Conservation (phyloP, 257 asterid genomes). For the Marsdenia floribunda region DNA sequence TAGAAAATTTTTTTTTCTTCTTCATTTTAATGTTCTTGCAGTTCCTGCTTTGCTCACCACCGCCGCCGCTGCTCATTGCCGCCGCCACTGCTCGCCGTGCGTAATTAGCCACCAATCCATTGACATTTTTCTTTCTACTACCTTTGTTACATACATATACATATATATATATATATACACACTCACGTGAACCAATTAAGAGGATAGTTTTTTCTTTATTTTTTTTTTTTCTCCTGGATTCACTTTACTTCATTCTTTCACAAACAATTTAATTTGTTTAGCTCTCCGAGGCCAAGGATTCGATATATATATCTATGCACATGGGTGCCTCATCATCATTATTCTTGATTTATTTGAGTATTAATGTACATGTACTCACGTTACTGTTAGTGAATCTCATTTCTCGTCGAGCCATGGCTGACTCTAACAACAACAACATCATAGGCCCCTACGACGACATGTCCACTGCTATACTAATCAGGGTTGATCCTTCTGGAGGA, state of each 20-base stretch:
- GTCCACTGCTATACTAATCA: constrained; percentile 37
- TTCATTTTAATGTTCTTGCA: no score
- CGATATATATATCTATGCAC: constrained; percentile 17
- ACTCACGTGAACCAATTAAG: background rate
- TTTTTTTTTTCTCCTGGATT: constrained; percentile 1
- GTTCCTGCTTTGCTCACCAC: no score
- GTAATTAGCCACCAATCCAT: no score
- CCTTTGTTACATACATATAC: no score
- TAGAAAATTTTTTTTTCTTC: no score
- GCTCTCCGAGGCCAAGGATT: constrained; percentile 11
- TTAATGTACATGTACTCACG: background rate
- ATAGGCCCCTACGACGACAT: constrained; percentile 16
- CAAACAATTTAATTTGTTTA: constrained; percentile 12
- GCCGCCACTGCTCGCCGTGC: no score
- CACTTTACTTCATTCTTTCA: constrained; percentile 28
- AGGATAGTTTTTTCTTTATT: no score
- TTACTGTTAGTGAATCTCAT: constrained; percentile 6
- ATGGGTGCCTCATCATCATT: constrained; percentile 29
- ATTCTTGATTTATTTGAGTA: constrained; percentile 9
- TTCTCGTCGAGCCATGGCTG: constrained; percentile 22
- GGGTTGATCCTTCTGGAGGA: constrained; percentile 43
- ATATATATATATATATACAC: no score
- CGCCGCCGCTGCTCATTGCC: no score
- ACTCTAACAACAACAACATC: constrained; percentile 13
- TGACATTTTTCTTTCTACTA: no score